Base-by-base conservation (phyloP, 1,284 basidiomycete species). In the Ustilago nuda region DNA sequence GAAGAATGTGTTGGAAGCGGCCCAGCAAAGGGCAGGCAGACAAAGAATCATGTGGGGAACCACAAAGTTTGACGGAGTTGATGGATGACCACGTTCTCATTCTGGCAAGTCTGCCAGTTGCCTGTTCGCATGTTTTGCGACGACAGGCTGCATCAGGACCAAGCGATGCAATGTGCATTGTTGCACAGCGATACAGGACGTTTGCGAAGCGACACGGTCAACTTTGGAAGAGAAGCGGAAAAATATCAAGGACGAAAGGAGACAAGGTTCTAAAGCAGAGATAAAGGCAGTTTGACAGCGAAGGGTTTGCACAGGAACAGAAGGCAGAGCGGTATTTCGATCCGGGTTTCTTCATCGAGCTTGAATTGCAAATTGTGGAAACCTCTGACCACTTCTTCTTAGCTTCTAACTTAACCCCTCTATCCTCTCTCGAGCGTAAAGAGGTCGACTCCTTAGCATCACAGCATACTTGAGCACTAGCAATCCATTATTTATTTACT, bases 61-160 rank as follows among this genome's bases (percentile, higher is more conserved):
- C n/a, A 30, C 54, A 56, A 43, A 56, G 37, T 56, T 56, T 30
- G 54, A 56, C 54, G 54, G 54, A 43, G 54, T 39, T 52, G 27
- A 52, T 19, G 17, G n/a, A 30, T 15, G 54, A 43, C 54, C 54
- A 56, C 54, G 54, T 56, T 56, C 54, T 23, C 19, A 9, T 43
- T 23, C 45, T 30, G n/a, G 45, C 45, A 30, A 23, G 27, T 8
- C 13, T 56, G 1, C 32, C 36, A 37, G n/a, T 5, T 54, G 41
- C 15, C 17, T 45, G 13, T 19, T 45, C n/a, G 41, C 41, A 37
- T 37, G 39, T 1, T 41, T 41, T 27, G 23, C 23, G 23, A 17
- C 39, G 39, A 41, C 39, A 41, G 15, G 13, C 39, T 41, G 39
- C 39, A 41, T 41, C 13, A 17, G 13, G 15, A 41, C 11, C 9